phyloP scores from a whole-genome alignment of 2,329 filamentous ascomycete species.

The Cercospora citrullina region DNA sequence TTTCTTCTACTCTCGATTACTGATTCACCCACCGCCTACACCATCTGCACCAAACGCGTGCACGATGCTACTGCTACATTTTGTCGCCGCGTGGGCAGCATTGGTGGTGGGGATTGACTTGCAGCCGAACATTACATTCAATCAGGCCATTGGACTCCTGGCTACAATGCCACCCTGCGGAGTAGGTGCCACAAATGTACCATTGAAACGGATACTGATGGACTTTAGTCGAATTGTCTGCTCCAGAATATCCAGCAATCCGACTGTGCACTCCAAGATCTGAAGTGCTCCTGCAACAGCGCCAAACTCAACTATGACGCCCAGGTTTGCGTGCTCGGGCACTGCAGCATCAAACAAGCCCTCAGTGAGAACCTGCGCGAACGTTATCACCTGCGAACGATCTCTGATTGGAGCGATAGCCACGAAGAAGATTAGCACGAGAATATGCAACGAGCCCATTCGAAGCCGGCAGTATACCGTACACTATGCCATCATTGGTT shows the following conservation, averaged over 20 bases:
- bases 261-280: conserved; percentile 11
- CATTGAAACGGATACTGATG: not conserved
- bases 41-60: not conserved
- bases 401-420: conserved; percentile 1
- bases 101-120: not conserved
- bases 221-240: conserved; percentile 14
- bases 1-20: not conserved
- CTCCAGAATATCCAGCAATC: conserved; percentile 13
- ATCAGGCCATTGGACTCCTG: not conserved
- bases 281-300: conserved; percentile 18
- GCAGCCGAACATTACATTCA: not conserved
- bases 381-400: not conserved
- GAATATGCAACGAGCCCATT: conserved; percentile 19
- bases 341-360: conserved; percentile 16
- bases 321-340: conserved; percentile 14
- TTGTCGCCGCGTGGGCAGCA: not conserved
- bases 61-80: not conserved
- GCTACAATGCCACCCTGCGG: not conserved
- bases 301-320: not conserved
- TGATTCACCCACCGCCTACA: not conserved
- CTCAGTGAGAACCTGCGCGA: conserved; percentile 8
- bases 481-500: conserved; percentile 11
- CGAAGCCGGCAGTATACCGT: not conserved
- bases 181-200: not conserved
- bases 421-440: conserved; percentile 21